Evolutionary conservation across 352 stramenopile species (phyloP).

Genomic region (Phytophthora syringae): DNA sequence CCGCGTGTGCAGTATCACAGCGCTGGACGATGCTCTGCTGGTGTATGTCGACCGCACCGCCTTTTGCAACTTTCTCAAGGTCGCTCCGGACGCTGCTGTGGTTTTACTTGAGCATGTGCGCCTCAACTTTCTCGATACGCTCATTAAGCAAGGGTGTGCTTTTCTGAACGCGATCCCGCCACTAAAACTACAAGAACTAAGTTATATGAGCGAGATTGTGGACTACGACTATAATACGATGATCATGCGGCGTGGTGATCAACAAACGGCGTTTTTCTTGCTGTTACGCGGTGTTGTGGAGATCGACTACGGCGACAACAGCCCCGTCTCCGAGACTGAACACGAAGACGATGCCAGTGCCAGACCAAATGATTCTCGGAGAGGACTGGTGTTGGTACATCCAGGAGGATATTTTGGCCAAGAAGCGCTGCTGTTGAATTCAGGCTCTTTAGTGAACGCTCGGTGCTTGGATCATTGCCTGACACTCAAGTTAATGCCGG

Average conservation of each 20-base stretch:
- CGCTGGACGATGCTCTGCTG: constrained; percentile 65
- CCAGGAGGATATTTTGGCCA: constrained; percentile 74
- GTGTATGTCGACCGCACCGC: constrained; percentile 72
- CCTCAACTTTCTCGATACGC: constrained; percentile 62
- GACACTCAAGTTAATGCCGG: constrained; percentile 43
- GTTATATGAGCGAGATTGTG: constrained; percentile 55
- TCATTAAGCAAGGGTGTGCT: constrained; percentile 63
- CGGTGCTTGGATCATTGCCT: constrained; percentile 54
- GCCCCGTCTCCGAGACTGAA: constrained; percentile 14
- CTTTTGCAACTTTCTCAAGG: constrained; percentile 80
- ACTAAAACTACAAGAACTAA: constrained; percentile 66
- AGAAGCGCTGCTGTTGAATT: constrained; percentile 64
- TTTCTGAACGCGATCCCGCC: constrained; percentile 64
- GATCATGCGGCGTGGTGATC: constrained; percentile 42
- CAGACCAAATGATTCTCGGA: not conserved
- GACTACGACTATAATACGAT: constrained; percentile 37
- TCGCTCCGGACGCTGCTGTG: constrained; percentile 56
- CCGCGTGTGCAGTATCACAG: constrained; percentile 69
- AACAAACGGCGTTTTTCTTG: constrained; percentile 50
- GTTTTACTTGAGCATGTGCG: constrained; percentile 70
- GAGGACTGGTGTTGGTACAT: constrained; percentile 44
- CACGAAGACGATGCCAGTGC: constrained; percentile 3
- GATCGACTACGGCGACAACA: constrained; percentile 34
- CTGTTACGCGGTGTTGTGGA: constrained; percentile 51
- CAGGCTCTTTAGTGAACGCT: constrained; percentile 42